Base-by-base conservation (phyloP, 441 rosid species). In the Pelargonium cotyledonis region DNA sequence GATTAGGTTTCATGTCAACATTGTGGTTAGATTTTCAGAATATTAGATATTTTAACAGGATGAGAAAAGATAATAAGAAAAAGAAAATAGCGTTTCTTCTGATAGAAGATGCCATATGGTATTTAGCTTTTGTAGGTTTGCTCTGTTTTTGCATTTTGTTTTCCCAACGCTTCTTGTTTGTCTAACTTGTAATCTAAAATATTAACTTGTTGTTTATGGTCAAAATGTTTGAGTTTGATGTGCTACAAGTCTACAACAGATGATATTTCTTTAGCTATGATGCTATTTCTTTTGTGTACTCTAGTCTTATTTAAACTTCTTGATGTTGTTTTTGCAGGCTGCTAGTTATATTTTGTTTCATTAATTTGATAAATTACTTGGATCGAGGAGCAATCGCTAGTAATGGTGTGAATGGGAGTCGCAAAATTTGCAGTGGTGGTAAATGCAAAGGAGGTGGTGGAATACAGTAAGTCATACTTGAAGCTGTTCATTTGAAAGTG, bases 311-410 rank as follows among this genome's bases (percentile, higher is more conserved):
- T 11, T 58, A 58, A 58, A 4, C 31, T 3, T 58, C 31, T 29
- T 8, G 26, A 21, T 58, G 55, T 55, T 69, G 0, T 4, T 12
- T 71, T 51, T 80, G 82, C 90, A 95, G 98, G 91, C 80, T 95
- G 70, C 90, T 95, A 49, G 55, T 80, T 53, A 81, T 90, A 67
- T 95, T 95, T 80, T 95, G 99, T 76, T 77, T 88, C 51, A 83
- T 95, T 80, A 95, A 95, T 80, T 66, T 92, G 85, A 67, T 92
- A 62, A 95, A 88, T 71, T 95, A 95, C 68, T 75, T 95, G 67
- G 99, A 95, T 80, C 87, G 99, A 58, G 99, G 99, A 71, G 81
- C 97, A 41, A 95, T 95, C 15, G 98, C 98, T 4, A 95, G 99
- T 79, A 95, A 95, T 74, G 99, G 99, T 75, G 89, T 95, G 68